Conservation (phyloP, 1,284 basidiomycete species). For the Violaceomyces palustris region DNA sequence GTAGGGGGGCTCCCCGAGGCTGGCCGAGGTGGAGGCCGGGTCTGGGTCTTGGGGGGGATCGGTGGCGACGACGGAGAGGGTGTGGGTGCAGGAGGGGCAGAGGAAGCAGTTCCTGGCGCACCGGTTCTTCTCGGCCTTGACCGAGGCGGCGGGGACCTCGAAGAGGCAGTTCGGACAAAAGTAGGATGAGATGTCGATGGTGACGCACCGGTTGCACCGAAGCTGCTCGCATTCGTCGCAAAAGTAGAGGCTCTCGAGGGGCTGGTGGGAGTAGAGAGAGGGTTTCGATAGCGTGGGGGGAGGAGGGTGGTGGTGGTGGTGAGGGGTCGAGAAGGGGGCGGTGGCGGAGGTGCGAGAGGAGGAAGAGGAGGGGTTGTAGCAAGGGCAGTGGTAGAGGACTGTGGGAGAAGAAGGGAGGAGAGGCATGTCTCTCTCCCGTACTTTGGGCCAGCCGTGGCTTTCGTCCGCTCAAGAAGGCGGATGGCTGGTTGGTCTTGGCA, state of each 20-base stretch:
- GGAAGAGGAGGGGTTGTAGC: too few species aligned
- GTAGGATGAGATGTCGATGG: slow-evolving; percentile 87
- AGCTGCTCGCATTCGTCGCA: slow-evolving; percentile 97
- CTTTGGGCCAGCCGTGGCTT: too few species aligned
- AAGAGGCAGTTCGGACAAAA: slow-evolving; percentile 99
- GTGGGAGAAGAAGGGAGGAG: too few species aligned
- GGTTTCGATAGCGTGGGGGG: not conserved
- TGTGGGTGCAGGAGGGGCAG: slow-evolving; percentile 86
- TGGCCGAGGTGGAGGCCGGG: slow-evolving; percentile 40
- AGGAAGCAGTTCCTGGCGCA: slow-evolving; percentile 96
- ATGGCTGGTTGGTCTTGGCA: too few species aligned
- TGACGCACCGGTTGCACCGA: slow-evolving; percentile 84
- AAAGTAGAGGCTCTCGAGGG: slow-evolving; percentile 81
- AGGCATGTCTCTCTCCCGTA: too few species aligned
- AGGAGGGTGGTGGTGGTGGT: not conserved
- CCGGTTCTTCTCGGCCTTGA: slow-evolving; percentile 91
- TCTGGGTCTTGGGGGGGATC: slow-evolving; percentile 61
- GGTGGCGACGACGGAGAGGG: slow-evolving; percentile 77
- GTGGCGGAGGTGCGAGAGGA: too few species aligned
- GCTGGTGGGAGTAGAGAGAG: slow-evolving; percentile 57
- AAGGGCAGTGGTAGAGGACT: too few species aligned
- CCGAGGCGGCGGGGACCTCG: slow-evolving; percentile 92
- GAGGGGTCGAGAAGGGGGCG: too few species aligned
- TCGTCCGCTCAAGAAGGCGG: too few species aligned
- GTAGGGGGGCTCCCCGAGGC: slow-evolving; percentile 75